These are phyloP conservation scores for Agaricus subrufescens DNA, from an alignment of 768 basidiomycete genomes.

Conservation along the genomic window DNA sequence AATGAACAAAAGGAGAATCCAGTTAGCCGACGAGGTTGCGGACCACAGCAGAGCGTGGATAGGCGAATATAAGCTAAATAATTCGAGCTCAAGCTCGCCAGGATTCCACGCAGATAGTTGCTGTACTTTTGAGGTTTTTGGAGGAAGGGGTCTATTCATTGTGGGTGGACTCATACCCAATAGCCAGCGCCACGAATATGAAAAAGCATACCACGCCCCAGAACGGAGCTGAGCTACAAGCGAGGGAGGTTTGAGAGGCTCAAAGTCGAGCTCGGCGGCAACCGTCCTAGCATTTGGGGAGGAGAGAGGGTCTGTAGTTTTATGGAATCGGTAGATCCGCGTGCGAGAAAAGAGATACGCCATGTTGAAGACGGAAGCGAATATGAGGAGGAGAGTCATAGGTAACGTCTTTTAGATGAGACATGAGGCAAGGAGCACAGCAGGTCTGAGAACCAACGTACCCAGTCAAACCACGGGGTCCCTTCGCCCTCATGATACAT, in stretches of 20 bases:
- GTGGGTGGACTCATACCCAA: slow-evolving; percentile 53
- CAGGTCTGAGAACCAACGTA: slow-evolving; percentile 19
- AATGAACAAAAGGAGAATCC: slow-evolving; percentile 65
- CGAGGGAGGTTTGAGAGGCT: slow-evolving; percentile 39
- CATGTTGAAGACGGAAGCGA: slow-evolving; percentile 51
- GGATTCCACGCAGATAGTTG: slow-evolving; percentile 79
- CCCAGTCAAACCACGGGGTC: slow-evolving; percentile 79
- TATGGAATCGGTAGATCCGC: slow-evolving; percentile 63
- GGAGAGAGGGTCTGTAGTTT: slow-evolving; percentile 56
- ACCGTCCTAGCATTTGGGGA: slow-evolving; percentile 71
- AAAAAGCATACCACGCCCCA: slow-evolving; percentile 47
- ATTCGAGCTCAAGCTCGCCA: slow-evolving; percentile 59
- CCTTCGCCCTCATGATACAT: slow-evolving; percentile 65
- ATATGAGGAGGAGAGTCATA: slow-evolving; percentile 51
- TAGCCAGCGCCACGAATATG: slow-evolving; percentile 61
- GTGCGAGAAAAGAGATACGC: slow-evolving; percentile 69
- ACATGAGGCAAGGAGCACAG: slow-evolving; percentile 9
- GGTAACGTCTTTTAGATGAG: slow-evolving; percentile 52
- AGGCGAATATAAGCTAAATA: slow-evolving; percentile 78
- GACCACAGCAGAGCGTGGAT: slow-evolving; percentile 73
- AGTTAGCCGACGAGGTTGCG: slow-evolving; percentile 64
- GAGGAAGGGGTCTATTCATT: slow-evolving; percentile 24
- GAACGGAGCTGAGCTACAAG: slow-evolving; percentile 36
- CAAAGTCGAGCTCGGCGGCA: slow-evolving; percentile 44
- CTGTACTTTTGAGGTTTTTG: slow-evolving; percentile 53